A percentile compares a stretch with the other conserved stretches of the same genome.
These are phyloP conservation scores for Cucurbita moschata DNA, from an alignment of 306 rosid species.

Conservation along the genomic window DNA sequence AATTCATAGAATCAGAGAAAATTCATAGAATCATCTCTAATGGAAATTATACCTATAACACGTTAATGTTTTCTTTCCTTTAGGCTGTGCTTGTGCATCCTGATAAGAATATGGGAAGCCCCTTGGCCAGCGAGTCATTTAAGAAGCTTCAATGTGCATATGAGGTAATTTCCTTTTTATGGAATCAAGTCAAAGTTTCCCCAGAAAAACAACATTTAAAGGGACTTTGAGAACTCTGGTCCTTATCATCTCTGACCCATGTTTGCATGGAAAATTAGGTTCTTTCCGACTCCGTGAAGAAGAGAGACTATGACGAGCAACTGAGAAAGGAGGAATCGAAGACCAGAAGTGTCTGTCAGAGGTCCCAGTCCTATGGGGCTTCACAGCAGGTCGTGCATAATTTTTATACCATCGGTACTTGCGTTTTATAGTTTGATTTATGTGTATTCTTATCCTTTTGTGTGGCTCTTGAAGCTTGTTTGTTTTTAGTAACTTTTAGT, in stretches of 20 bases:
- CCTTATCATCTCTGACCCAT: slow-evolving; percentile 3
- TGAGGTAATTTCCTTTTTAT: slow-evolving; percentile 46
- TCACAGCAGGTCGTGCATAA: slow-evolving; percentile 45
- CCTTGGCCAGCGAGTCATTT: slow-evolving; percentile 81
- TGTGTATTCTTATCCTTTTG: neutral
- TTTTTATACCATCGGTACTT: neutral
- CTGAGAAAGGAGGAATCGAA: slow-evolving; percentile 77
- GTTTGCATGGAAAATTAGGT: slow-evolving; percentile 34
- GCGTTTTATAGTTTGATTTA: neutral
- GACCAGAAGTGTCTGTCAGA: slow-evolving; percentile 85
- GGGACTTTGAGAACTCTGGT: neutral
- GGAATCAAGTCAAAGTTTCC: neutral
- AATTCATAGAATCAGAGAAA: neutral
- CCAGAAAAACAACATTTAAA: neutral
- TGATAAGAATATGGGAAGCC: slow-evolving; percentile 93
- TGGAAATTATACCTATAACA: neutral
- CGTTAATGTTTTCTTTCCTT: neutral
- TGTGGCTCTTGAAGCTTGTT: neutral
- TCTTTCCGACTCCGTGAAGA: slow-evolving; percentile 74
- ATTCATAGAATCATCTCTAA: neutral
- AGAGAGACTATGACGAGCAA: slow-evolving; percentile 87
- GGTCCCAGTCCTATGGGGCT: slow-evolving; percentile 49
- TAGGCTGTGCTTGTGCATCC: slow-evolving; percentile 99
- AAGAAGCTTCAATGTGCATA: slow-evolving; percentile 91
- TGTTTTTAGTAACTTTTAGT: slow-evolving; percentile 3